Conservation (phyloP, 2,329 filamentous ascomycete species). For the Pseudovirgaria hyperparasitica region DNA sequence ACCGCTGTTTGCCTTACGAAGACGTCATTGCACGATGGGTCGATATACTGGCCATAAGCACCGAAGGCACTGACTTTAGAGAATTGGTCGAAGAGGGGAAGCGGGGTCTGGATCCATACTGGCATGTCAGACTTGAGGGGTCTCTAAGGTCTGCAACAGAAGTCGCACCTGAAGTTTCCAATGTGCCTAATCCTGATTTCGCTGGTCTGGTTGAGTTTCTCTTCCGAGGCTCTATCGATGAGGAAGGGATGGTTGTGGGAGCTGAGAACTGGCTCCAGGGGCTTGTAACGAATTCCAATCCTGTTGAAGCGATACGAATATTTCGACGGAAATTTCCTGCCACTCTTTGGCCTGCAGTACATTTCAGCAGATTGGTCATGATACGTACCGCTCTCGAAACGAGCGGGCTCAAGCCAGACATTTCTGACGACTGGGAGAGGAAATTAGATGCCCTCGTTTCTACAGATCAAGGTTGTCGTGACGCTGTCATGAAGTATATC, state of each 20-base stretch:
- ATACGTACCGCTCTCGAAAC: constrained; percentile 42
- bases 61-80: constrained; percentile 53
- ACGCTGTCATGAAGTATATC: constrained; percentile 42
- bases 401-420: constrained; percentile 32
- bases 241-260: constrained; percentile 21
- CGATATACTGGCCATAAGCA: constrained; percentile 67
- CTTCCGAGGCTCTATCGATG: constrained; percentile 24
- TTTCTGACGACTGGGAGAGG: constrained; percentile 75
- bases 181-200: constrained; percentile 29
- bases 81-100: constrained; percentile 84
- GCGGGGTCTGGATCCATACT: constrained; percentile 73
- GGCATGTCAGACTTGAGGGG: constrained; percentile 54
- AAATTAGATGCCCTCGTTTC: constrained; percentile 61
- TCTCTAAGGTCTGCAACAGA: background rate
- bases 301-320: constrained; percentile 14
- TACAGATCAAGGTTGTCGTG: constrained; percentile 53
- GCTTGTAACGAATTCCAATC: constrained; percentile 14
- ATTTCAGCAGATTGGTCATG: constrained; percentile 53
- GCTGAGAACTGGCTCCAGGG: too few relatives aligned
- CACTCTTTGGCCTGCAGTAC: constrained; percentile 56
- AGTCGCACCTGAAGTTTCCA: constrained; percentile 13
- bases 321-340: constrained; percentile 24
- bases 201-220: constrained; percentile 31
- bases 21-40: constrained; percentile 79
- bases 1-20: constrained; percentile 68